These are phyloP conservation scores for Citrus sp. DNA, from an alignment of 345 rosid species.

Conservation along the genomic window DNA sequence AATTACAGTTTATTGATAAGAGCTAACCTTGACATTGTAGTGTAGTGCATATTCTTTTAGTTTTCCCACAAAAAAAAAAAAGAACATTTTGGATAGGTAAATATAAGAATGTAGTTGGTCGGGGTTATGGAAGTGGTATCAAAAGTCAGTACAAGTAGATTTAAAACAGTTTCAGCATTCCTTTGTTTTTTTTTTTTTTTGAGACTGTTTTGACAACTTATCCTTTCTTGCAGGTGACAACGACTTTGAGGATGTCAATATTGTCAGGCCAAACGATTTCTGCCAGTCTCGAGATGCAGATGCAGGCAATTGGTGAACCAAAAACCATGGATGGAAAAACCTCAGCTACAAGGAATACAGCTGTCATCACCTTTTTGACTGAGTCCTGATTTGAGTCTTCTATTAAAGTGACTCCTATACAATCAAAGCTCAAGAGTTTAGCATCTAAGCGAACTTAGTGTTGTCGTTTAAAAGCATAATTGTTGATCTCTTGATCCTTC, in stretches of 20 bases:
- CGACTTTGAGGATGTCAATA: constrained; percentile 71
- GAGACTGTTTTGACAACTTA: background rate
- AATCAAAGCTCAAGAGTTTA: background rate
- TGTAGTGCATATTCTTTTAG: background rate
- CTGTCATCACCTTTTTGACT: background rate
- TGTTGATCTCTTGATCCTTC: too few relatives aligned
- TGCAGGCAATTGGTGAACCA: constrained; percentile 44
- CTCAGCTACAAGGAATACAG: background rate
- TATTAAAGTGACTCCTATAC: background rate
- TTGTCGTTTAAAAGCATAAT: too few relatives aligned
- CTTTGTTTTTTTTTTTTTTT: background rate
- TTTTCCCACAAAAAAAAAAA: background rate
- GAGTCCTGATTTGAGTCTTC: background rate
- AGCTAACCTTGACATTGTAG: background rate
- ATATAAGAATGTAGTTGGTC: background rate
- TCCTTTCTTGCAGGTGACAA: constrained; percentile 46
- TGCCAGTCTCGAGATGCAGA: constrained; percentile 60
- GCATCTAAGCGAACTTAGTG: background rate
- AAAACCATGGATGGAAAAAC: background rate
- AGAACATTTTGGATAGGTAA: background rate
- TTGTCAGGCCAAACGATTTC: constrained; percentile 52
- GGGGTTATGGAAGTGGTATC: background rate
- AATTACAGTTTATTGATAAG: background rate
- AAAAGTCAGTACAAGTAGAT: background rate
- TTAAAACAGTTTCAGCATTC: too few relatives aligned